A percentile compares a stretch with the other conserved stretches of the same genome.
These are phyloP conservation scores for Pichia cabralensis DNA, from an alignment of 805 yeast genomes.

Conservation along the genomic window DNA sequence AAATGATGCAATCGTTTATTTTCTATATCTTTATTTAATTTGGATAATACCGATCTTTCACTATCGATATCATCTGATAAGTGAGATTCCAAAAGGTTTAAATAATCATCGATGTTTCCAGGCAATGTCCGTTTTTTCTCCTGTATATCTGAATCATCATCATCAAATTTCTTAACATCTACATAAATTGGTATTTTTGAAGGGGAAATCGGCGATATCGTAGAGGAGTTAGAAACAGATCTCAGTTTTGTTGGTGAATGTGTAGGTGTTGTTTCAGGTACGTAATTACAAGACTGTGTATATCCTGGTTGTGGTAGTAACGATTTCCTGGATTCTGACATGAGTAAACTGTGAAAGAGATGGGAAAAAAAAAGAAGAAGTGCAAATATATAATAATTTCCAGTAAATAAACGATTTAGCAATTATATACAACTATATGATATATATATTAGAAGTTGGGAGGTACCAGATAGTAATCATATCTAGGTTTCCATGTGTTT, in stretches of 20 bases:
- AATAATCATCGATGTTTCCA: not conserved
- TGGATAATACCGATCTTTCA: slow-evolving; percentile 1
- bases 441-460: too few relatives aligned
- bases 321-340: slow-evolving; percentile 4
- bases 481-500: too few relatives aligned
- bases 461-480: too few relatives aligned
- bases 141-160: too few relatives aligned
- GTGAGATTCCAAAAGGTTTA: slow-evolving; percentile 3
- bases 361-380: too few relatives aligned
- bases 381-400: too few relatives aligned
- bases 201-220: not conserved
- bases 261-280: slow-evolving; percentile 4
- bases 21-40: not conserved
- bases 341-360: too few relatives aligned
- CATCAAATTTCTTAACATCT: not conserved
- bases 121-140: slow-evolving; percentile 1
- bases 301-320: slow-evolving; percentile 3
- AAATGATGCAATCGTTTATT: not conserved
- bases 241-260: slow-evolving; percentile 1
- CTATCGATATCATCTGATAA: slow-evolving; percentile 2
- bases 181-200: slow-evolving; percentile 4
- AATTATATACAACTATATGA: too few relatives aligned
- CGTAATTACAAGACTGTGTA: not conserved
- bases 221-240: not conserved
- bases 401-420: too few relatives aligned